Base-by-base conservation (phyloP, 306 rosid species). In the Quercus rubra region DNA sequence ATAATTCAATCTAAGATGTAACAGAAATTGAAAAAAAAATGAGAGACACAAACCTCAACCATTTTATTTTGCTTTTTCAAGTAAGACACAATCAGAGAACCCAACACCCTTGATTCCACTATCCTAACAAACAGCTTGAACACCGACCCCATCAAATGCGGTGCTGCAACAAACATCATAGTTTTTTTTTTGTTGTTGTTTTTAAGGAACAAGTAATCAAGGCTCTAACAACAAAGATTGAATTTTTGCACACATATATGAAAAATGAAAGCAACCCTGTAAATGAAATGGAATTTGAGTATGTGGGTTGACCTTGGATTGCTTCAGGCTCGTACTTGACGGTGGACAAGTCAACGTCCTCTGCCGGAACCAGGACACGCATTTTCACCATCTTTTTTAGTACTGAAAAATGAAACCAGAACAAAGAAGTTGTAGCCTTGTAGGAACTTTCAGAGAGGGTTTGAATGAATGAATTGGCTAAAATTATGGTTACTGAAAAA, bases 61-160 rank as follows among this genome's bases (percentile, higher is more conserved):
- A 92, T 9, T 76, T 86, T 88, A 78, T 92, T 92, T 80, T 87
- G 86, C 89, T 87, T 94, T 92, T 86, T 92, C 86, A 94, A 57
- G 8, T 20, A 0, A 81, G 87, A 85, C 1, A 91, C 20, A 1
- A 92, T 54, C 6, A 73, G n/a, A 79, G 97, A 81, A 49, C 99
- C 97, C 57, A 94, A 51, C 14, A 89, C 46, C 3, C 97, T 97
- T 15, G 81, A 25, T 84, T 94, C 97, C 3, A 87, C 6, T 5
- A 92, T 76, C 87, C 88, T 83, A 69, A 91, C 94, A 76, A 91
- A 91, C 0, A 92, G 52, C 86, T 92, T 88, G 70, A 94, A 81
- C 19, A 31, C 15, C 28, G 89, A 88, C 8, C 99, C 99, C 57
- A 91, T 89, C 93, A 94, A 83, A 88, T 90, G 97, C 1, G 99